These are phyloP conservation scores for Ascochyta fabae DNA, from an alignment of 2,329 filamentous ascomycete genomes.

Conservation along the genomic window DNA sequence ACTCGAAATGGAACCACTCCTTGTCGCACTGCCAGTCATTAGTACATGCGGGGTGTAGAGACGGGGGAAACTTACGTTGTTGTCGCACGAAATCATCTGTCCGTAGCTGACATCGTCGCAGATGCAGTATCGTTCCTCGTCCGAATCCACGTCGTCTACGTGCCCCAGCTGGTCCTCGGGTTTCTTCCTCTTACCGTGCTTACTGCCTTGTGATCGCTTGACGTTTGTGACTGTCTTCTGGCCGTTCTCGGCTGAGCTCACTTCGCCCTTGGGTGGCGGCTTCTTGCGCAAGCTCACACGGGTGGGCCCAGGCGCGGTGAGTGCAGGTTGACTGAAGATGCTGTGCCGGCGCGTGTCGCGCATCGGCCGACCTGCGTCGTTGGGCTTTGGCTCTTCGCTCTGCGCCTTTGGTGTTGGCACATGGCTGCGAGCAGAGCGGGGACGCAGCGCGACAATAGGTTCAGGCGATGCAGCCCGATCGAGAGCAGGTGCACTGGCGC, in stretches of 20 bases:
- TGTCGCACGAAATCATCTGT: constrained; percentile 84
- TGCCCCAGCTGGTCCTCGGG: constrained; percentile 34
- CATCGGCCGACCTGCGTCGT: constrained; percentile 44
- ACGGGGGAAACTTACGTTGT: constrained; percentile 59
- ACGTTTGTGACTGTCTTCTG: constrained; percentile 72
- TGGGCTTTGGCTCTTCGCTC: constrained; percentile 55
- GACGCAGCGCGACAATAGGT: constrained; percentile 28
- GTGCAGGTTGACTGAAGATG: constrained; percentile 52
- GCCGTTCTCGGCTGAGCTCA: constrained; percentile 66
- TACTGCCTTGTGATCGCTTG: constrained; percentile 63
- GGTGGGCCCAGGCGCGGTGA: constrained; percentile 43
- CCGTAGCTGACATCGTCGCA: constrained; percentile 83
- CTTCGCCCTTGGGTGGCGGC: constrained; percentile 75
- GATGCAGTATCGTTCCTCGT: constrained; percentile 78
- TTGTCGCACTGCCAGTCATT: constrained; percentile 68
- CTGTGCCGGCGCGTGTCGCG: constrained; percentile 54
- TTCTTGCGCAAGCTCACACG: constrained; percentile 62
- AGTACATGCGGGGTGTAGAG: constrained; percentile 16
- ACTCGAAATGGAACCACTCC: constrained; percentile 86
- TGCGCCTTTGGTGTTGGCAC: constrained; percentile 53
- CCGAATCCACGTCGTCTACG: constrained; percentile 67
- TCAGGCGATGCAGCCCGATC: constrained; percentile 21
- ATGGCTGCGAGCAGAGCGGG: constrained; percentile 50
- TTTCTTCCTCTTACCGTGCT: constrained; percentile 58
- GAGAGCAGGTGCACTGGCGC: constrained; percentile 24